A percentile compares a stretch with the other conserved stretches of the same genome.
Evolutionary conservation across 2,329 filamentous ascomycete genomes (phyloP).

Genomic region (Pseudohalonectria lignicola): DNA sequence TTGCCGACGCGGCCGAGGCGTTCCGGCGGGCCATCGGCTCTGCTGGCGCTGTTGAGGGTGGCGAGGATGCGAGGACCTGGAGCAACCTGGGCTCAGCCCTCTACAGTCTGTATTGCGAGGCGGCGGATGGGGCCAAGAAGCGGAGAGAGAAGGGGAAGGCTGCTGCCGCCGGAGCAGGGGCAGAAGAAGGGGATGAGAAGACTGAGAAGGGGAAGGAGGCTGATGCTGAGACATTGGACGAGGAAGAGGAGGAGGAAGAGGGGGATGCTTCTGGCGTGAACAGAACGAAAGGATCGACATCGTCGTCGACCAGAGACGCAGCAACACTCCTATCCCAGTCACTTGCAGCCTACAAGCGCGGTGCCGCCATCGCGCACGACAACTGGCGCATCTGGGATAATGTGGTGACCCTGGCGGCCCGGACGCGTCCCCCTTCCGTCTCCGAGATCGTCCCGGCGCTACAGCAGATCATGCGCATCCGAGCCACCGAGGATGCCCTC

Average conservation of each 20-base stretch:
- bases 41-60: constrained; percentile 52
- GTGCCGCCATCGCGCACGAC: constrained; percentile 70
- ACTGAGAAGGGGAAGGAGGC: constrained; percentile 14
- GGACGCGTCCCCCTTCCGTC: constrained; percentile 64
- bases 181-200: constrained; percentile 18
- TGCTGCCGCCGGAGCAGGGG: too few relatives aligned
- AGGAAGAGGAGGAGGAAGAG: constrained; percentile 16
- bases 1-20: constrained; percentile 68
- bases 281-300: not conserved
- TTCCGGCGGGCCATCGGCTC: constrained; percentile 71
- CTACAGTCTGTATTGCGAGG: constrained; percentile 53
- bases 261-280: constrained; percentile 6
- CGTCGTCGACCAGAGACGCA: constrained; percentile 29
- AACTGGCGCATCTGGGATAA: constrained; percentile 97
- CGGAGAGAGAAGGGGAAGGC: constrained; percentile 8
- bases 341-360: constrained; percentile 76
- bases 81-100: constrained; percentile 85
- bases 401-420: constrained; percentile 75
- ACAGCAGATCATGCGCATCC: constrained; percentile 64
- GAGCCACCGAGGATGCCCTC: constrained; percentile 66
- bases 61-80: constrained; percentile 86
- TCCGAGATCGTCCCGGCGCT: constrained; percentile 67
- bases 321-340: constrained; percentile 60
- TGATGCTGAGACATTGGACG: constrained; percentile 6
- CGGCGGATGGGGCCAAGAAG: constrained; percentile 26